phyloP scores from a whole-genome alignment of 2,329 filamentous ascomycete genomes.

The Venturia aucupariae region DNA sequence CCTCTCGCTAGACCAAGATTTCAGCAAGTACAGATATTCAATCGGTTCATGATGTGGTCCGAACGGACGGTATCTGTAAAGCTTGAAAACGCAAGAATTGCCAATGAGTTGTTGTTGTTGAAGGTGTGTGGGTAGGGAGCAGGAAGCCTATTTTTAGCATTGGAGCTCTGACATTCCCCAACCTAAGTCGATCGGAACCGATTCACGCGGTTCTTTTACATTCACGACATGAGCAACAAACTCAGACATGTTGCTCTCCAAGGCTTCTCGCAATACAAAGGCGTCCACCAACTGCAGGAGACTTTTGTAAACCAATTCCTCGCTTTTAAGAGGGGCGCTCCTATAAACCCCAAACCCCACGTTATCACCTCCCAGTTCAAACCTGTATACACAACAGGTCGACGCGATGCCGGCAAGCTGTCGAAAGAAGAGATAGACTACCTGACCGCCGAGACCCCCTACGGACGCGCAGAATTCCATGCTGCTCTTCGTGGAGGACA shows the following conservation, averaged over 20 bases:
- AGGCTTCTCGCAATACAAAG: background rate
- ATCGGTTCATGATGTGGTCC: no score
- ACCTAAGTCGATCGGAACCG: background rate
- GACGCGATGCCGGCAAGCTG: slow-evolving; percentile 57
- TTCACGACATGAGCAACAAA: background rate
- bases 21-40: no score
- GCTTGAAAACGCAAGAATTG: no score
- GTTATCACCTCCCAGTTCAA: slow-evolving; percentile 74
- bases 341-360: slow-evolving; percentile 46
- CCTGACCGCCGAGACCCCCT: slow-evolving; percentile 24
- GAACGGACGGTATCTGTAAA: no score
- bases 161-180: background rate
- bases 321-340: background rate
- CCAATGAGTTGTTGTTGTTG: no score
- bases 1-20: no score
- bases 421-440: slow-evolving; percentile 35
- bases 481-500: slow-evolving; percentile 76
- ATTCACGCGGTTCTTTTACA: background rate
- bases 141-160: background rate
- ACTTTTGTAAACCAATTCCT: slow-evolving; percentile 26
- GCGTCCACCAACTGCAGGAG: slow-evolving; percentile 39
- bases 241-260: background rate
- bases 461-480: slow-evolving; percentile 49
- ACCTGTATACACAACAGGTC: slow-evolving; percentile 83
- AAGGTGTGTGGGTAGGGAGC: no score